Conservation (phyloP, 148 eudicot species). For the Linanthus parryae region DNA sequence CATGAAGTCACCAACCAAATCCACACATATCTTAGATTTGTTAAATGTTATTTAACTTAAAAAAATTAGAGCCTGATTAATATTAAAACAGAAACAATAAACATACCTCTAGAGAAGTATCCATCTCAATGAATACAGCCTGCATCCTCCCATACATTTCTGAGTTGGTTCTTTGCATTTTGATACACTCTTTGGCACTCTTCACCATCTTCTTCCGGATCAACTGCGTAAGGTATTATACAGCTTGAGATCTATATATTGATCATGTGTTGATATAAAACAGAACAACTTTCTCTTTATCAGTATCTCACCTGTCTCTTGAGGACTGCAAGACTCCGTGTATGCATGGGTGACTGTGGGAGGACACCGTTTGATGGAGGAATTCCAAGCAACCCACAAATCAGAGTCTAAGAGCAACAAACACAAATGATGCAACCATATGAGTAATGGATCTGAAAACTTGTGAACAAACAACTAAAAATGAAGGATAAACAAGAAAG, state of each 20-base stretch:
- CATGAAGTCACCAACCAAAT: neutral
- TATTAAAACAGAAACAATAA: neutral
- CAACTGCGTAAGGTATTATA: conserved; percentile 30
- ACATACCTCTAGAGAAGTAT: conserved; percentile 41
- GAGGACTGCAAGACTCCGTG: conserved; percentile 77
- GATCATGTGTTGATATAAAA: neutral
- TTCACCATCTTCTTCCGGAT: conserved; percentile 69
- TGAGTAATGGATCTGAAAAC: too few species aligned
- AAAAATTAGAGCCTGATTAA: neutral
- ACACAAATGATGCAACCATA: too few species aligned
- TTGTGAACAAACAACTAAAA: too few species aligned
- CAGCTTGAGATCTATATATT: neutral
- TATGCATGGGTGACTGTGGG: conserved; percentile 94
- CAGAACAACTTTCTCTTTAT: neutral
- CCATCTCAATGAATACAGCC: conserved; percentile 60
- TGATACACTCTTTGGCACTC: conserved; percentile 69
- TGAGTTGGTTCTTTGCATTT: conserved; percentile 44
- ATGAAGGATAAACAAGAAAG: too few species aligned
- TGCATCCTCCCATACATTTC: conserved; percentile 78
- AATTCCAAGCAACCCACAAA: conserved; percentile 81
- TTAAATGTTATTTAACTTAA: neutral
- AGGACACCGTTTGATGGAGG: conserved; percentile 89
- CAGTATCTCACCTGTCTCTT: conserved; percentile 57
- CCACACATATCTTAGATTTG: neutral
- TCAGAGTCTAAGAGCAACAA: conserved; percentile 40